Conservation (phyloP, 768 basidiomycete genomes). For the Psilocybe cubensis region DNA sequence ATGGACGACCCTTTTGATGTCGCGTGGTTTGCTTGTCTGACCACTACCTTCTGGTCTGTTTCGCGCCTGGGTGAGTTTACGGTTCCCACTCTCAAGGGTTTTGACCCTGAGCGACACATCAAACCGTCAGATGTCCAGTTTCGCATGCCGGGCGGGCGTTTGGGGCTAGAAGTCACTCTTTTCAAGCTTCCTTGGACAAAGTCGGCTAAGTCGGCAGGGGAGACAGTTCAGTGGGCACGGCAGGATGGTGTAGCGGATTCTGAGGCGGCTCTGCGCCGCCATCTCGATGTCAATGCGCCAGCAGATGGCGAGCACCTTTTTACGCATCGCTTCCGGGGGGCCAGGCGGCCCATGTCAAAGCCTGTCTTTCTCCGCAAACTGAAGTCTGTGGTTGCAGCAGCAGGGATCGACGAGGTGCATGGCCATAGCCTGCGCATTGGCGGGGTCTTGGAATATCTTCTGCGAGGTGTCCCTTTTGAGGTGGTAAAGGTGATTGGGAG, state of each 20-base stretch:
- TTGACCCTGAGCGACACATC: conserved; percentile 32
- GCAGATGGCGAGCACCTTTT: conserved; percentile 26
- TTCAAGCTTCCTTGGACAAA: conserved; percentile 35
- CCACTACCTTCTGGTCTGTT: conserved; percentile 38
- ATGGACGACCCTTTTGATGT: conserved; percentile 31
- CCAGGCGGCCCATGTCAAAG: conserved; percentile 29
- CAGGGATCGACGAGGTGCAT: conserved; percentile 17
- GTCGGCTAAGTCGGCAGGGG: conserved; percentile 5
- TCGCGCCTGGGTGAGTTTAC: conserved; percentile 42
- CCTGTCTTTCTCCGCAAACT: conserved; percentile 24
- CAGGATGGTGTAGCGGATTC: conserved; percentile 32
- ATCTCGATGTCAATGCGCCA: conserved; percentile 9
- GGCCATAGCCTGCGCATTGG: conserved; percentile 35
- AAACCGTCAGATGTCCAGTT: conserved; percentile 23
- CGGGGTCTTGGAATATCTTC: conserved; percentile 38
- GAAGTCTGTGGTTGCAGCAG: conserved; percentile 5
- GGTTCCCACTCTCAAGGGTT: conserved; percentile 30
- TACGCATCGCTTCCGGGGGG: conserved; percentile 20
- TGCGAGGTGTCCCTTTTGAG: conserved; percentile 38
- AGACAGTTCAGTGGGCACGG: conserved; percentile 29
- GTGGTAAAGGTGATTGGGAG: conserved; percentile 37
- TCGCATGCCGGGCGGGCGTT: conserved; percentile 17
- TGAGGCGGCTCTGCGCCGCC: conserved; percentile 12
- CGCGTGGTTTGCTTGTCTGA: conserved; percentile 40
- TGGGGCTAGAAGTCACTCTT: conserved; percentile 26